Evolutionary conservation across 129 eudicot species (phyloP), one percentile per base, ranked within the genome.

Genomic region (Flaveria linearis): DNA sequence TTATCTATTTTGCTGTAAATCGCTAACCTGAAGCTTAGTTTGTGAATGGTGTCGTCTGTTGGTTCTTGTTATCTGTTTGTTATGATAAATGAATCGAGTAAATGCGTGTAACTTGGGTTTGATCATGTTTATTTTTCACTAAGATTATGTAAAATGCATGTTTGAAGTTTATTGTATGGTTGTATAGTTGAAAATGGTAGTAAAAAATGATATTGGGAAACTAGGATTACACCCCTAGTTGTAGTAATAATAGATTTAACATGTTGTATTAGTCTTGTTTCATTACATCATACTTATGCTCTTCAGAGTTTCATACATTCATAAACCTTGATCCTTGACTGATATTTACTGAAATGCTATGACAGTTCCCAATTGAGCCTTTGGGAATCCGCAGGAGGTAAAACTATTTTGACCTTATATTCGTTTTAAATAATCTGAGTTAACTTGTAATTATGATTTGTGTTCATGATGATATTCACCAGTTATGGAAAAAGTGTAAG

Each of bases 361-460:
- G 68, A 49, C 91, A 91, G 97, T 85, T 53, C 18, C 86, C 85
- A 9, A 3, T 91, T 77, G 97, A 89, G 80, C 83, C 88, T 14
- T 43, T 87, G 82, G 88, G 85, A 78, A 86, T 69, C 86, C 89
- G 83, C 16, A 83, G 86, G 87, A 91, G 92, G 97, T 87, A 69
- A 39, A 47, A 66, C 15, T 11, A 49, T 30, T 46, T 51, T 6
- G 17, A 6, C 2, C 2, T 14, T n/a, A 64, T 7, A 9, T 23
- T 23, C 8, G 2, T n/a, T 18, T 26, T 1, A 4, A 4, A 23
- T 10, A 41, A 51, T 17, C 60, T 55, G 12, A 18, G 50, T 22
- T 53, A 47, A 51, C 17, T 60, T 53, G 66, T 53, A 22, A 7
- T 57, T n/a, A 8, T 26, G 51, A 28, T 60, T 18, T n/a, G 36